A percentile compares a stretch with the other conserved stretches of the same genome.
phyloP scores from a whole-genome alignment of 116 monocot genomes.

The Zostera marina region DNA sequence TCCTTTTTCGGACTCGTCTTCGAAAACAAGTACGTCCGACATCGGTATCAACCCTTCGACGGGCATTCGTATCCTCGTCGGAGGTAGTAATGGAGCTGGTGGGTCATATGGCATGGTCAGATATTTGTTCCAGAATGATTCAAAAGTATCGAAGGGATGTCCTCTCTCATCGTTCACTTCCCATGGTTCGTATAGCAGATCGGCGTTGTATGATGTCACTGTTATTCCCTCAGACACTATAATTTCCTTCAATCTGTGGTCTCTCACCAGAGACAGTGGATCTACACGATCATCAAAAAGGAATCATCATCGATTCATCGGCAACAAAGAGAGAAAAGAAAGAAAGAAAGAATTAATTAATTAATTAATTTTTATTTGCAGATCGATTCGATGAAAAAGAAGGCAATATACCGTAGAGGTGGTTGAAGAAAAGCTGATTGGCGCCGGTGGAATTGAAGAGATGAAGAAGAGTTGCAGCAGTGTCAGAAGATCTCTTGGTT shows the following conservation, averaged over 20 bases:
- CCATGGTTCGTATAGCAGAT: constrained; percentile 97
- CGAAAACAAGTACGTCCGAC: constrained; percentile 60
- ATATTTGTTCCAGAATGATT: constrained; percentile 80
- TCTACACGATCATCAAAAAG: no score
- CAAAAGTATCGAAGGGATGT: constrained; percentile 58
- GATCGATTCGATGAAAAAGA: background rate
- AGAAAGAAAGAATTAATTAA: background rate
- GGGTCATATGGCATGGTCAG: constrained; percentile 94
- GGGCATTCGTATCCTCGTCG: constrained; percentile 31
- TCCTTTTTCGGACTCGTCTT: constrained; percentile 74
- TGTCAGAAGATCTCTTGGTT: constrained; percentile 64
- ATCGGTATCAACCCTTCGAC: no score
- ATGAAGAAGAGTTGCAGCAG: constrained; percentile 44
- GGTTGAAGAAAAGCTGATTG: constrained; percentile 68
- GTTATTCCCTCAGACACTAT: constrained; percentile 42
- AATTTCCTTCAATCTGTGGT: constrained; percentile 66
- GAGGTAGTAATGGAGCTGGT: constrained; percentile 63
- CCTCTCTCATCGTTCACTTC: constrained; percentile 79
- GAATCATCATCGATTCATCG: no score
- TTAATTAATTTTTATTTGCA: no score
- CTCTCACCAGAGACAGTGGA: constrained; percentile 89
- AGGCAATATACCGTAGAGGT: constrained; percentile 61
- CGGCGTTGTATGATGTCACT: constrained; percentile 81
- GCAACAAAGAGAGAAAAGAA: background rate
- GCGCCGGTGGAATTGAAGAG: constrained; percentile 49